Conservation (phyloP, 768 basidiomycete genomes). For the Naganishia friedmannii region DNA sequence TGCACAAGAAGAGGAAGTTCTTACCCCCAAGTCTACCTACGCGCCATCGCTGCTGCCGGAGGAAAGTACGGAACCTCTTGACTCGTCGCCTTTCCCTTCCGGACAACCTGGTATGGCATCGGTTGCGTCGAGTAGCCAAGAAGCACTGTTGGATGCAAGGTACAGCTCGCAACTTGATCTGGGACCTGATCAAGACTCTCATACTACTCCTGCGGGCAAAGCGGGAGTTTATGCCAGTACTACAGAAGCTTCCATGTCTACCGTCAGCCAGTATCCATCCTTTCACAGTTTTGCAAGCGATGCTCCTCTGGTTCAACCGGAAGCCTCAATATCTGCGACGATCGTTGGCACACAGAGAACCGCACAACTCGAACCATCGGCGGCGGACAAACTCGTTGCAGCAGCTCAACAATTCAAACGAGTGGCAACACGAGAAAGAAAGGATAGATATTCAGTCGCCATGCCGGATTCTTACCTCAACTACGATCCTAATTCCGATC, state of each 20-base stretch:
- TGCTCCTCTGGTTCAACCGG: background rate
- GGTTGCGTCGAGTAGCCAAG: background rate
- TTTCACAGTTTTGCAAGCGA: slow-evolving; percentile 8
- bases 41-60: background rate
- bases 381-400: background rate
- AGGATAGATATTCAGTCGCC: background rate
- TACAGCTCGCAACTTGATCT: background rate
- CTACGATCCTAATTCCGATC: background rate
- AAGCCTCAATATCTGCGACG: background rate
- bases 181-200: background rate
- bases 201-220: background rate
- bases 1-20: background rate
- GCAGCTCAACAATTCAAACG: slow-evolving; percentile 4
- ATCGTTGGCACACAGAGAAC: background rate
- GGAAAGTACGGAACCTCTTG: background rate
- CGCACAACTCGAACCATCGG: background rate
- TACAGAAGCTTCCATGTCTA: background rate
- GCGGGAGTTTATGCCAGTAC: background rate
- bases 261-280: background rate
- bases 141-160: background rate
- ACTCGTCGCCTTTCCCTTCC: background rate
- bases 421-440: background rate
- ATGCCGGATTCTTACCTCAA: slow-evolving; percentile 11
- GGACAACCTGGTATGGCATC: background rate
- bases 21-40: slow-evolving; percentile 1